These are phyloP conservation scores for Pestalotiopsis sp. DNA, from an alignment of 2,329 filamentous ascomycete genomes.

Conservation along the genomic window DNA sequence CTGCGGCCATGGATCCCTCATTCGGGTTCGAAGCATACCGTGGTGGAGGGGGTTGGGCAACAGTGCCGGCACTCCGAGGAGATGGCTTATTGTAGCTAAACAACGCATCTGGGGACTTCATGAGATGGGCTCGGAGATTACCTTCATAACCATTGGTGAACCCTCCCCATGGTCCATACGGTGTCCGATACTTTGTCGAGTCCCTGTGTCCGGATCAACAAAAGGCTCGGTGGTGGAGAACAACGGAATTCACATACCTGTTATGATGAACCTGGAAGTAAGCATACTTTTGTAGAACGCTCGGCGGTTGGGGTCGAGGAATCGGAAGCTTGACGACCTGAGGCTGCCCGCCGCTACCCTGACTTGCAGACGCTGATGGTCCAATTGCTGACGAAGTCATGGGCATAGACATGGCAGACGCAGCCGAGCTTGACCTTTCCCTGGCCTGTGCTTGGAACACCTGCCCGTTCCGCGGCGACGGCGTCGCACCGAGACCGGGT, in stretches of 20 bases:
- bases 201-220: conserved; percentile 42
- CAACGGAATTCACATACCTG: conserved; percentile 42
- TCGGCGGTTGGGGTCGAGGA: conserved; percentile 28
- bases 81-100: conserved; percentile 21
- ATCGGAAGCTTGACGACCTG: conserved; percentile 24
- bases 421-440: conserved; percentile 32
- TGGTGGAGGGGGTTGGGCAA: conserved; percentile 10
- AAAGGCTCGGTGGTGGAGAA: conserved; percentile 5
- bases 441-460: conserved; percentile 36
- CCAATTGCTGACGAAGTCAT: conserved; percentile 39
- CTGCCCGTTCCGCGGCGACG: conserved; percentile 35
- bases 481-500: conserved; percentile 32
- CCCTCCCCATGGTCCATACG: conserved; percentile 58
- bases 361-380: conserved; percentile 35
- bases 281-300: conserved; percentile 54
- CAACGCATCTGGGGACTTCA: conserved; percentile 42
- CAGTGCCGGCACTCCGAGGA: neutral
- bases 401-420: conserved; percentile 34
- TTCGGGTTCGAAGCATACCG: conserved; percentile 15
- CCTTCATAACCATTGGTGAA: conserved; percentile 66
- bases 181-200: conserved; percentile 59
- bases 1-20: conserved; percentile 3
- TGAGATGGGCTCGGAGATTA: conserved; percentile 47
- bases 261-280: conserved; percentile 65
- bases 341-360: conserved; percentile 27